phyloP scores from a whole-genome alignment of 2,329 filamentous ascomycete genomes.

The Epichloe coenophiala region DNA sequence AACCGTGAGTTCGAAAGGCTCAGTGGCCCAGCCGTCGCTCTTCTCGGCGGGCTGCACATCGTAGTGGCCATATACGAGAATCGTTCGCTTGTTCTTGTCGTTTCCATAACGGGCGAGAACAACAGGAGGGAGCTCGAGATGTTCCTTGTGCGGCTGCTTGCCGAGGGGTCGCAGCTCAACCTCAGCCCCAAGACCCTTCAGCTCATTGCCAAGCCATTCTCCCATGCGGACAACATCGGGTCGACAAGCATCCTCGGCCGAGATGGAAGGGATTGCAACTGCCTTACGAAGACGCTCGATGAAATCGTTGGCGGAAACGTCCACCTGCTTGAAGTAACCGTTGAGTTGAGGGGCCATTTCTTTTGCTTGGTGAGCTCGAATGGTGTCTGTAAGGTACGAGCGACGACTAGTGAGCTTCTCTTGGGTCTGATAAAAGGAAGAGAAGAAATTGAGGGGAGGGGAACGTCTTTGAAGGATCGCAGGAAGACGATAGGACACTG shows the following conservation, averaged over 20 bases:
- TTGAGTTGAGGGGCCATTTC: slow-evolving; percentile 88
- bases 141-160: slow-evolving; percentile 81
- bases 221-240: slow-evolving; percentile 95
- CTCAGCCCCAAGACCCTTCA: slow-evolving; percentile 69
- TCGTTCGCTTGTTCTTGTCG: slow-evolving; percentile 85
- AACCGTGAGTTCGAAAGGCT: slow-evolving; percentile 80
- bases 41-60: slow-evolving; percentile 92
- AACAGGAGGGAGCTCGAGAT: slow-evolving; percentile 84
- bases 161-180: slow-evolving; percentile 80
- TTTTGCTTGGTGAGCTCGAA: slow-evolving; percentile 46
- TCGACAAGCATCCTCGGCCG: slow-evolving; percentile 76
- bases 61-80: slow-evolving; percentile 96
- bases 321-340: slow-evolving; percentile 85
- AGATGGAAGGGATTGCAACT: slow-evolving; percentile 92
- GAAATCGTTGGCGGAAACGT: slow-evolving; percentile 64
- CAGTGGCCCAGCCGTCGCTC: slow-evolving; percentile 89
- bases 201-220: slow-evolving; percentile 72
- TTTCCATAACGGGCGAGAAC: slow-evolving; percentile 85
- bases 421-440: slow-evolving; percentile 7
- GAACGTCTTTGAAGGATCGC: slow-evolving; percentile 9
- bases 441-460: slow-evolving; percentile 11
- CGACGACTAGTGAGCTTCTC: slow-evolving; percentile 12
- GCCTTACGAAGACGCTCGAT: slow-evolving; percentile 83
- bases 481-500: slow-evolving; percentile 9
- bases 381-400: slow-evolving; percentile 38